These are phyloP conservation scores for Botrytis cinerea DNA, from an alignment of 2,329 filamentous ascomycete species.

Conservation along the genomic window DNA sequence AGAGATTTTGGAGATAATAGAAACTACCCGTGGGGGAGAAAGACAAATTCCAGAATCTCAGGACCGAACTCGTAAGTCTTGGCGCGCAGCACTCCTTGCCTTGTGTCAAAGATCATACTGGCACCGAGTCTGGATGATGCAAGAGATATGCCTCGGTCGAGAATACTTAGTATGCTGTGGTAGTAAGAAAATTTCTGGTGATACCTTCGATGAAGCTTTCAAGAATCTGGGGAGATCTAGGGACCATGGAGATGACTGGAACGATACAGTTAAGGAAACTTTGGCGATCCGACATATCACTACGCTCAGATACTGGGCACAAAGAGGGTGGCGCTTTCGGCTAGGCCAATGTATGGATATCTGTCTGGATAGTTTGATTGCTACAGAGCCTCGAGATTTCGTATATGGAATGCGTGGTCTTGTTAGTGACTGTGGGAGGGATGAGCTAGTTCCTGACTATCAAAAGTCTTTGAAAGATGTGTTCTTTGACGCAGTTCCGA, in stretches of 20 bases:
- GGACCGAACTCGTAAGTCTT: background rate
- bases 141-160: background rate
- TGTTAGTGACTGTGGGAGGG: background rate
- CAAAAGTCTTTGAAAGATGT: background rate
- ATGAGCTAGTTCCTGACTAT: background rate
- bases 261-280: background rate
- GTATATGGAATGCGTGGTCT: constrained; percentile 1
- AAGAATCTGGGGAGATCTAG: background rate
- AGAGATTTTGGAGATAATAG: background rate
- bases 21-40: background rate
- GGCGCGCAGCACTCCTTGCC: background rate
- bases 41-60: background rate
- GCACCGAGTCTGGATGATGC: background rate
- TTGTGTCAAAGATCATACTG: background rate
- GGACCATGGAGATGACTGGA: background rate
- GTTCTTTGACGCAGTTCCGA: background rate
- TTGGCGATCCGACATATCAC: background rate
- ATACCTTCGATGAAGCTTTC: background rate
- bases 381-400: background rate
- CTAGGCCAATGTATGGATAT: background rate
- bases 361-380: background rate
- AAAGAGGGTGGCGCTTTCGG: background rate
- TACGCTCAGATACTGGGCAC: background rate
- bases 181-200: background rate
- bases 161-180: background rate